phyloP scores from a whole-genome alignment of 768 basidiomycete species.

The Lactarius trivialis region DNA sequence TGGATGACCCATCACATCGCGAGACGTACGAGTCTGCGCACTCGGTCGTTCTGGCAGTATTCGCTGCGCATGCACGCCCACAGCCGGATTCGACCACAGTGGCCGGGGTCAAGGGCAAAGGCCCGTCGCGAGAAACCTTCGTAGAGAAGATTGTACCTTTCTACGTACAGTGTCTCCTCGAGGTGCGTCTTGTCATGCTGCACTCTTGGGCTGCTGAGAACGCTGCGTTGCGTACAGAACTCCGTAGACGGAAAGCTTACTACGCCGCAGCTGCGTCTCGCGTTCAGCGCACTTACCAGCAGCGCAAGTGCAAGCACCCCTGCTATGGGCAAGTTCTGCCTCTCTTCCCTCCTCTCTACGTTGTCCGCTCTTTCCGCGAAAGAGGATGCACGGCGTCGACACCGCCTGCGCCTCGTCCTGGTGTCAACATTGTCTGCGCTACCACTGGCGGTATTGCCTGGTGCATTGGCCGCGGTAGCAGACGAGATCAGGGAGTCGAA shows the following conservation, averaged over 20 bases:
- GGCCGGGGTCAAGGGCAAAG: slow-evolving; percentile 2
- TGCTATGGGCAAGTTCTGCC: slow-evolving; percentile 63
- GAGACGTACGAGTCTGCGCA: slow-evolving; percentile 86
- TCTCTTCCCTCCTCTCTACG: slow-evolving; percentile 28
- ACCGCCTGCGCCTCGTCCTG: slow-evolving; percentile 58
- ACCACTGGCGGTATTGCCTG: slow-evolving; percentile 48
- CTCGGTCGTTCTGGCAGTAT: slow-evolving; percentile 72
- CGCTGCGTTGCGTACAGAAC: slow-evolving; percentile 40
- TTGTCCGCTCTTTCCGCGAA: slow-evolving; percentile 20
- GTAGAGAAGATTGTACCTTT: slow-evolving; percentile 61
- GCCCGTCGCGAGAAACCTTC: slow-evolving; percentile 29
- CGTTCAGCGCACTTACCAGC: slow-evolving; percentile 65
- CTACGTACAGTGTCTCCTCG: slow-evolving; percentile 64
- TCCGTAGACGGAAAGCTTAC: slow-evolving; percentile 55
- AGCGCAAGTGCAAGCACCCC: slow-evolving; percentile 40
- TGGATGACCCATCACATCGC: slow-evolving; percentile 50
- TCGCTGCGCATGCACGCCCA: slow-evolving; percentile 50
- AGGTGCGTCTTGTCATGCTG: slow-evolving; percentile 38
- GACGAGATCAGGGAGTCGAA: slow-evolving; percentile 29
- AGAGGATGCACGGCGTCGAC: slow-evolving; percentile 29
- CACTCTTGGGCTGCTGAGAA: not conserved
- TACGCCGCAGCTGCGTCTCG: slow-evolving; percentile 60
- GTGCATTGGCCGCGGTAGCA: slow-evolving; percentile 45
- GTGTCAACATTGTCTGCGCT: slow-evolving; percentile 61
- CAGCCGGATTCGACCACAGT: slow-evolving; percentile 13